Evolutionary conservation across 208 protist species (phyloP).

Genomic region (Acanthamoeba lenticulata): DNA sequence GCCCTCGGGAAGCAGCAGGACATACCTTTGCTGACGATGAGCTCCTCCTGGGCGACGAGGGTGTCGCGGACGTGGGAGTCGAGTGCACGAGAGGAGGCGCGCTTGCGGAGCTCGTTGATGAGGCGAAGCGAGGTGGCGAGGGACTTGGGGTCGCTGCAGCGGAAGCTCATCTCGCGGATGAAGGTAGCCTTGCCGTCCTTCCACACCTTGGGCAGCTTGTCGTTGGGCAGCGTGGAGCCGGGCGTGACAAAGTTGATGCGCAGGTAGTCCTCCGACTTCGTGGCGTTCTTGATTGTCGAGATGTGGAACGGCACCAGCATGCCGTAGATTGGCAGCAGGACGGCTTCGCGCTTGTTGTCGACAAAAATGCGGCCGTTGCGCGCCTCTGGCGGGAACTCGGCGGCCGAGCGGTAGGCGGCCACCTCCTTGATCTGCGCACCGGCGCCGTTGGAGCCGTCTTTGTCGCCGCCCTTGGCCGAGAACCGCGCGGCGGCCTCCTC

Average conservation of each 20-base stretch:
- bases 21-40: constrained; percentile 73
- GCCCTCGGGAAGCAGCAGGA: background rate
- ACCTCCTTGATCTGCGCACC: background rate
- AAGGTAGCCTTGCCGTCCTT: constrained; percentile 68
- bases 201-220: background rate
- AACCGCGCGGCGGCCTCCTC: constrained; percentile 64
- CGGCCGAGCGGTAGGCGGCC: background rate
- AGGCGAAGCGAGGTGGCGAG: constrained; percentile 70
- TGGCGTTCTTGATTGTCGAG: constrained; percentile 94
- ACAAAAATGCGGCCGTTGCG: constrained; percentile 88
- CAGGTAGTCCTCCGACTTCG: constrained; percentile 89
- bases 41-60: constrained; percentile 85
- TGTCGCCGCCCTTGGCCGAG: background rate
- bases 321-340: constrained; percentile 95
- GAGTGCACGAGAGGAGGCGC: constrained; percentile 54
- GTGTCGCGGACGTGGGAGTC: constrained; percentile 72
- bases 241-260: constrained; percentile 91
- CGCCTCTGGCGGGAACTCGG: background rate
- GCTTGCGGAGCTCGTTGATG: constrained; percentile 87
- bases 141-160: constrained; percentile 70
- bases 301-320: constrained; percentile 94
- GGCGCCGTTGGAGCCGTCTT: background rate
- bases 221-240: background rate
- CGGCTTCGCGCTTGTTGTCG: constrained; percentile 89
- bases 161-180: constrained; percentile 77